Conservation (phyloP, 2,329 filamentous ascomycete genomes). For the Fusarium globosum region DNA sequence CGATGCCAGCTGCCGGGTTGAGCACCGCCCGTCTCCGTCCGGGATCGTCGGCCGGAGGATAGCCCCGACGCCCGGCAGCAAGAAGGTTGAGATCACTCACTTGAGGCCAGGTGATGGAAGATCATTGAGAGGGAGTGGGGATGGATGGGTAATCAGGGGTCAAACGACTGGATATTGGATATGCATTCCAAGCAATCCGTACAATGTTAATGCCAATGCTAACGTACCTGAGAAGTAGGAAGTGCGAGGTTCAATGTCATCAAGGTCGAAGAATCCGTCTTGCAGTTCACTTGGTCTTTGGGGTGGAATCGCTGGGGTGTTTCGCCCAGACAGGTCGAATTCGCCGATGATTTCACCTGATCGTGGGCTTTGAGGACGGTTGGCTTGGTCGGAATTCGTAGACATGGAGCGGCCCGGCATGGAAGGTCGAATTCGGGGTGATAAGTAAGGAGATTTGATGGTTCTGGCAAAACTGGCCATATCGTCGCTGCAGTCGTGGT, state of each 20-base stretch:
- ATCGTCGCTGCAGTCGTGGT: constrained; percentile 19
- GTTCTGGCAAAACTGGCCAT: constrained; percentile 64
- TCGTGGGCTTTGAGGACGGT: constrained; percentile 41
- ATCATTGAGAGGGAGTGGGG: constrained; percentile 19
- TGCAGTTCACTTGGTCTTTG: constrained; percentile 10
- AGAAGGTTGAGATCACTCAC: constrained; percentile 15
- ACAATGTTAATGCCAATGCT: background rate
- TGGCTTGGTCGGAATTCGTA: constrained; percentile 57
- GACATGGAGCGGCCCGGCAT: constrained; percentile 59
- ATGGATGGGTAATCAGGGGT: constrained; percentile 5
- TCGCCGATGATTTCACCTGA: constrained; percentile 48
- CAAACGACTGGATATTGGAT: constrained; percentile 8
- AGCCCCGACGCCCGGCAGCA: constrained; percentile 3
- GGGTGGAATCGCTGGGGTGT: constrained; percentile 42
- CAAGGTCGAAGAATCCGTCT: constrained; percentile 32
- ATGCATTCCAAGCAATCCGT: constrained; percentile 24
- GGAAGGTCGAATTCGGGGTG: constrained; percentile 56
- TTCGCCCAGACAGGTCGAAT: constrained; percentile 42
- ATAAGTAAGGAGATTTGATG: constrained; percentile 60
- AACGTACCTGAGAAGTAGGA: constrained; percentile 28
- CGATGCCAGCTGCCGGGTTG: constrained; percentile 1
- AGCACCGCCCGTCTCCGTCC: constrained; percentile 1
- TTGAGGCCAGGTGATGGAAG: constrained; percentile 27
- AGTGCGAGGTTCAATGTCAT: constrained; percentile 24
- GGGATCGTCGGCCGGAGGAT: constrained; percentile 4